These are phyloP conservation scores for Nematocida sp. DNA, from an alignment of 371 early-diverging fungal genomes.

Conservation along the genomic window DNA sequence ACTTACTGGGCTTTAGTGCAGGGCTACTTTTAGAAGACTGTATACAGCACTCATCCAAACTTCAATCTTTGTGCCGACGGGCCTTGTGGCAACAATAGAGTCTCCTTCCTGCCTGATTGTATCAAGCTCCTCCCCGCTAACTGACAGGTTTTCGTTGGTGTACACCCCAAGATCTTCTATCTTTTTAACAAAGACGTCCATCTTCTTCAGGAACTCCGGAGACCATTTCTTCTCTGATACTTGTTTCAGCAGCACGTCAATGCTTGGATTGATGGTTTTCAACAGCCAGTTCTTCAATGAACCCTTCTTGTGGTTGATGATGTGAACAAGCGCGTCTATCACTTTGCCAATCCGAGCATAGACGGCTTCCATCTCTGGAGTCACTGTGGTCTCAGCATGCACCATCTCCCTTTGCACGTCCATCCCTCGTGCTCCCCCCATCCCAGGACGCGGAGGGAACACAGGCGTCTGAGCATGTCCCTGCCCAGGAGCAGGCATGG, in stretches of 20 bases:
- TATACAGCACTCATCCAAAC: slow-evolving; percentile 49
- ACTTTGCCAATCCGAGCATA: slow-evolving; percentile 1
- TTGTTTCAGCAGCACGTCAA: slow-evolving; percentile 25
- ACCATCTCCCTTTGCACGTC: no score
- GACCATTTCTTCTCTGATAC: slow-evolving; percentile 29
- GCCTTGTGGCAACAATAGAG: slow-evolving; percentile 26
- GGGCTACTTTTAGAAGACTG: slow-evolving; percentile 50
- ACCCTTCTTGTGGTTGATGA: slow-evolving; percentile 35
- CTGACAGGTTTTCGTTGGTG: background rate
- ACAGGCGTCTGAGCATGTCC: background rate
- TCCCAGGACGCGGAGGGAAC: no score
- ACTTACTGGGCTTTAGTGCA: slow-evolving; percentile 36
- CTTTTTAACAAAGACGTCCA: slow-evolving; percentile 18
- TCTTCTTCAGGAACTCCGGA: slow-evolving; percentile 12
- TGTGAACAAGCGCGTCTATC: background rate
- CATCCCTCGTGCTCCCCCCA: background rate
- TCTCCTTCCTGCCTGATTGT: slow-evolving; percentile 26
- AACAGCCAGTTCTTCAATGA: slow-evolving; percentile 46
- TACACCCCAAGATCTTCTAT: slow-evolving; percentile 14
- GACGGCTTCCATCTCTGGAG: slow-evolving; percentile 23
- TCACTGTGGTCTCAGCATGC: no score
- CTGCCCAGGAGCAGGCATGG: background rate
- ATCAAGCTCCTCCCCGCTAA: slow-evolving; percentile 26
- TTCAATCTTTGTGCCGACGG: slow-evolving; percentile 39
- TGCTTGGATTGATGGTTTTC: slow-evolving; percentile 45